Evolutionary conservation across 1,139 yeast genomes (phyloP), one percentile per base, ranked within the genome.

Genomic region (Lodderomyces metapsilosis): DNA sequence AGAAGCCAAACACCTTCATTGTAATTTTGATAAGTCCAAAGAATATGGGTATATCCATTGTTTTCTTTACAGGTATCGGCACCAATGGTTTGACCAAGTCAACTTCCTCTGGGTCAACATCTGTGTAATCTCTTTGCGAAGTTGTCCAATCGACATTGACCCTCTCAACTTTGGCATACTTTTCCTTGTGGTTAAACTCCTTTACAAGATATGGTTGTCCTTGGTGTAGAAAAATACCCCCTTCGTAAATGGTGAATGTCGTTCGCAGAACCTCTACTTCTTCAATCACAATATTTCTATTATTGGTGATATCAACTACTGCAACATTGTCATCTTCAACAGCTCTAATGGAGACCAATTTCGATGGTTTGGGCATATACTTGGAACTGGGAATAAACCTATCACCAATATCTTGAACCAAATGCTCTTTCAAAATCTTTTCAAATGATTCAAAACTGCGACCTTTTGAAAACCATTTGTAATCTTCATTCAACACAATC

Each of bases 71-170:
- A 2, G 52, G 46, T 2, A 62, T 54, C 1, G 64, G 57, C 9
- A 48, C 52, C 13, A 85, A 59, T 9, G 85, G 77, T 43, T 85
- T 70, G 6, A 86, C 76, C 42, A 70, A 62, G 51, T 85, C 89
- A 38, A 84, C 84, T 53, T 83, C 84, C 22, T 73, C 61, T 0
- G 99, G 97, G 58, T 94, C 98, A 10, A 91, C 84, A 59, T 92
- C 95, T 0, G 96, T 88, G 52, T 76, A 92, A 59, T 94, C 98
- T 42, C 98, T 69, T 56, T 92, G 98, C 40, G 76, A 75, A 0
- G 99, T 92, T 1, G 80, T 76, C 97, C 98, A 92, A 49, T 91
- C 96, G 8, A 92, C 98, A 52, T 84, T 82, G 0, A 91, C 96
- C 43, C 96, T 65, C 51, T 80, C 83, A 2, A 91, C 96, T 47